These are phyloP conservation scores for Micractinium conductrix DNA, from an alignment of 139 green algal species.

Conservation along the genomic window DNA sequence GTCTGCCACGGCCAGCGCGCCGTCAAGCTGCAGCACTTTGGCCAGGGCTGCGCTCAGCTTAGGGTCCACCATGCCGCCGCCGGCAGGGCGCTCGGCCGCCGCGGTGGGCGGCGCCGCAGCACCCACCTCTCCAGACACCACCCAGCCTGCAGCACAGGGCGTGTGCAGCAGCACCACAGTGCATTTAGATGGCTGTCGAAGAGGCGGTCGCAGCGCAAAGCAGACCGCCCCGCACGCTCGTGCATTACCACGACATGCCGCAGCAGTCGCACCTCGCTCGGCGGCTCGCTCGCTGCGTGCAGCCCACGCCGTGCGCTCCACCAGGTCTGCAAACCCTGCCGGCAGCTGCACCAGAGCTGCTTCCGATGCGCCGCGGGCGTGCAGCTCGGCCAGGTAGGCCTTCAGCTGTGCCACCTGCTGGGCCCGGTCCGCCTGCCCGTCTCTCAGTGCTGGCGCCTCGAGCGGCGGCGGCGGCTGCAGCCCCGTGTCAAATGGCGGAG, in stretches of 20 bases:
- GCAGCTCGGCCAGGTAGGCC: neutral
- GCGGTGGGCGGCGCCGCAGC: neutral
- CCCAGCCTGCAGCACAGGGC: neutral
- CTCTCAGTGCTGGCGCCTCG: neutral
- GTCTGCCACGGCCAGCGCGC: neutral
- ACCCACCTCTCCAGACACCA: too few relatives aligned
- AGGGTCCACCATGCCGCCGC: neutral
- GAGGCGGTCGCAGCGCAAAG: too few relatives aligned
- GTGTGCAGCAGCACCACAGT: too few relatives aligned
- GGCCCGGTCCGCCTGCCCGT: neutral
- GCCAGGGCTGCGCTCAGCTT: neutral
- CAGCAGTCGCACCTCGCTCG: neutral
- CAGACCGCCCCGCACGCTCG: too few relatives aligned
- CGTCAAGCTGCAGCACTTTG: conserved; percentile 10
- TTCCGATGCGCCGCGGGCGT: neutral
- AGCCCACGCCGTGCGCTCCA: too few relatives aligned
- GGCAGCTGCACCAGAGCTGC: neutral
- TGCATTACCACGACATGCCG: too few relatives aligned
- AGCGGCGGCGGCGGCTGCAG: too few relatives aligned
- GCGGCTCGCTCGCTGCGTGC: neutral
- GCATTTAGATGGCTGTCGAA: too few relatives aligned
- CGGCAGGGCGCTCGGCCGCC: neutral
- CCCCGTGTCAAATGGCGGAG: too few relatives aligned
- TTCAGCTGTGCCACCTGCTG: neutral
- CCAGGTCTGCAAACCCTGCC: neutral